phyloP scores from a whole-genome alignment of 2,329 filamentous ascomycete species.

The Raffaelea arxii region DNA sequence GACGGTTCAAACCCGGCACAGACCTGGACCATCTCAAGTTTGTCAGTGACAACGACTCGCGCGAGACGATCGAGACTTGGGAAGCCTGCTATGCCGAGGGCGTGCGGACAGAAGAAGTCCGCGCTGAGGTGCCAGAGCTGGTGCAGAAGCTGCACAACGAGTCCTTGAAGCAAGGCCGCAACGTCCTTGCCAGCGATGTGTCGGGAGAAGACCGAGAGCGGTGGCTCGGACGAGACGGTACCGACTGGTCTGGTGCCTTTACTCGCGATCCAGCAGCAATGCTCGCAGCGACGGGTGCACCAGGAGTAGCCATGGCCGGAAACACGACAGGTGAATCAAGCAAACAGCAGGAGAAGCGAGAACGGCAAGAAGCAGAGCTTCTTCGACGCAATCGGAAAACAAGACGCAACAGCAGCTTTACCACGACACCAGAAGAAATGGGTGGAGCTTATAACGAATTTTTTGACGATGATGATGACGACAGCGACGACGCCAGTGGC shows the following conservation, averaged over 20 bases:
- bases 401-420: too few relatives aligned
- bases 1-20: slow-evolving; percentile 80
- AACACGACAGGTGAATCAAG: slow-evolving; percentile 22
- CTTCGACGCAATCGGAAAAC: too few relatives aligned
- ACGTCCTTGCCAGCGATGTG: slow-evolving; percentile 64
- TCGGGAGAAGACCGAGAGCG: slow-evolving; percentile 64
- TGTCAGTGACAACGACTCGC: slow-evolving; percentile 75
- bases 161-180: slow-evolving; percentile 68
- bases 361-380: slow-evolving; percentile 19
- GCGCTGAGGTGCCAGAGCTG: slow-evolving; percentile 60
- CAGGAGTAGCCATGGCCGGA: too few relatives aligned
- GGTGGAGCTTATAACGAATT: neutral
- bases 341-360: slow-evolving; percentile 29
- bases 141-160: slow-evolving; percentile 72
- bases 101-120: slow-evolving; percentile 62
- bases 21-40: slow-evolving; percentile 79
- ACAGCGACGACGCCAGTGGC: slow-evolving; percentile 5
- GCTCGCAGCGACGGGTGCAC: slow-evolving; percentile 9
- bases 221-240: slow-evolving; percentile 72
- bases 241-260: slow-evolving; percentile 82
- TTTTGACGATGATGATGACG: neutral
- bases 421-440: too few relatives aligned
- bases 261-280: slow-evolving; percentile 59
- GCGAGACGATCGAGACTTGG: slow-evolving; percentile 92
- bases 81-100: slow-evolving; percentile 86